Evolutionary conservation across 2,329 filamentous ascomycete species (phyloP), one percentile per base, ranked within the genome.

Genomic region (Huntiella abstrusa): DNA sequence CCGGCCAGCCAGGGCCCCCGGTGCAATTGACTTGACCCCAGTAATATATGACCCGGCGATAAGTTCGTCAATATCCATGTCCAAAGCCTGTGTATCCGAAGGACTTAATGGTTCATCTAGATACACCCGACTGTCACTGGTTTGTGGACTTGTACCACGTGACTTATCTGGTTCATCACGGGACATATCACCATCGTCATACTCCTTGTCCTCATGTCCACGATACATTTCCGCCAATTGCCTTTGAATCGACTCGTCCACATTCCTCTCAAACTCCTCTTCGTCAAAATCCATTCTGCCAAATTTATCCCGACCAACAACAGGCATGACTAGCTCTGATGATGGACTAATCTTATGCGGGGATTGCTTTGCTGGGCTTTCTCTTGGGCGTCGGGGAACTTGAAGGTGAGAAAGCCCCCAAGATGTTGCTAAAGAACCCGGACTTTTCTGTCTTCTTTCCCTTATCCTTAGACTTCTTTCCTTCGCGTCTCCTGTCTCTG

Each of bases 31-130:
- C 11, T 17, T 13, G 11, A 39, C n/a, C 3, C 44, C 28, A 16
- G 38, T 41, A n/a, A 39, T 28, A 22, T 46, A 46, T 10, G 40
- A 37, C 7, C 38, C 17, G 6, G 46, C 40, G 38, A 48, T 48
- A n/a, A 48, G 37, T 13, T 48, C 46, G 22, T 48, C 46, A 19
- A 48, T 43, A 33, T 48, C 46, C 46, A 48, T 48, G 4, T 48
- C 46, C 13, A 48, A 16, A 5, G 46, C 40, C 16, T 48, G 40
- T 5, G 46, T 48, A n/a, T 33, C 40, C 19, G 46, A 48, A 10
- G 46, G 46, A 13, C 39, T 41, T 12, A 41, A 28, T 12, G 39
- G 39, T 13, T 41, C 39, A 19, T 41, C 39, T 12, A 41, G 28
- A 12, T 16, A 41, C 8, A 28, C 22, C 5, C 22, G 22, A 28